Percentiles rank a stretch among this genome's conserved stretches.
phyloP scores from a whole-genome alignment of 768 basidiomycete species.

The Cystobasidium ongulense region DNA sequence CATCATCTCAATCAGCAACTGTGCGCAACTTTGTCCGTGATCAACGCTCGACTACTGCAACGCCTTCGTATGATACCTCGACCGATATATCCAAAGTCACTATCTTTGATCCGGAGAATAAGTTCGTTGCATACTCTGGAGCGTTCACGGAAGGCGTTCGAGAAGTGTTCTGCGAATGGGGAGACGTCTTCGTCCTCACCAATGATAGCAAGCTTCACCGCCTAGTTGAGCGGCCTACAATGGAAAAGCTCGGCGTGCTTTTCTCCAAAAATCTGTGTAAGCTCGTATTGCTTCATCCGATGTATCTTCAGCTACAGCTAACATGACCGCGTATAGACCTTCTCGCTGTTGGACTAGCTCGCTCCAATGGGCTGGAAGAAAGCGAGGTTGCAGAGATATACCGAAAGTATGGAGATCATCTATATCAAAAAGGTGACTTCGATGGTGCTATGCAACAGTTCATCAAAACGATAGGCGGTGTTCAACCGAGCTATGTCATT shows the following conservation, averaged over 20 bases:
- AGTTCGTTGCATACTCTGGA: slow-evolving; percentile 73
- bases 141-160: slow-evolving; percentile 74
- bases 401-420: slow-evolving; percentile 70
- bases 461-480: slow-evolving; percentile 73
- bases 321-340: slow-evolving; percentile 43
- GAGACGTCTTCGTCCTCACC: slow-evolving; percentile 65
- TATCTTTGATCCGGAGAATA: slow-evolving; percentile 85
- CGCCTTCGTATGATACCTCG: slow-evolving; percentile 24
- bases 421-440: slow-evolving; percentile 82
- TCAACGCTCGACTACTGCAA: slow-evolving; percentile 6
- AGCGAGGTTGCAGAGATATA: slow-evolving; percentile 78
- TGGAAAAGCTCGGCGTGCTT: slow-evolving; percentile 75
- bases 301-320: slow-evolving; percentile 45
- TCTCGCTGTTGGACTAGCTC: slow-evolving; percentile 73
- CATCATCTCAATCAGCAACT: slow-evolving; percentile 61
- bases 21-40: slow-evolving; percentile 53
- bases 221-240: slow-evolving; percentile 68
- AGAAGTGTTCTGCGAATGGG: slow-evolving; percentile 73
- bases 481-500: slow-evolving; percentile 92
- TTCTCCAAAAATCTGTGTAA: slow-evolving; percentile 59
- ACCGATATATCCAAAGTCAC: slow-evolving; percentile 50
- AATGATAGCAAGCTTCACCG: slow-evolving; percentile 67
- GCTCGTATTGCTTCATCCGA: neutral
- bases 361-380: slow-evolving; percentile 65
- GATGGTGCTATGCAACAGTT: slow-evolving; percentile 91